A percentile compares a stretch with the other conserved stretches of the same genome.
phyloP scores from a whole-genome alignment of 1,284 basidiomycete genomes.

The Sporisorium reilianum region DNA sequence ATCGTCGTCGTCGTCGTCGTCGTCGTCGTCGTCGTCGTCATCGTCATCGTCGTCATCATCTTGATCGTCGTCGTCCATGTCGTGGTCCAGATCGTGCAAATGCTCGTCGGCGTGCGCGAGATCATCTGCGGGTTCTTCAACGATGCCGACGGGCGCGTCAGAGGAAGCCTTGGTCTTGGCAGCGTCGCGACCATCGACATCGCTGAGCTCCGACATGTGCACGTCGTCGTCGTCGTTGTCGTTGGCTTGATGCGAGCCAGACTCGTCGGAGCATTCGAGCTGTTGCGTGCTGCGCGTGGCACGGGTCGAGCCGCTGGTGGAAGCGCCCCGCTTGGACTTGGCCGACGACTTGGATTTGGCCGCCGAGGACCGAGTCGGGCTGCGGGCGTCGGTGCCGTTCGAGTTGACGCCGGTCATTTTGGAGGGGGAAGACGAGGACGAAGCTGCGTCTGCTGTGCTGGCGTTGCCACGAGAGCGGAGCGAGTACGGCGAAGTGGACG shows the following conservation, averaged over 20 bases:
- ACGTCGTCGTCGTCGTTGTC: conserved; percentile 24
- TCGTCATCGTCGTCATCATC: conserved; percentile 16
- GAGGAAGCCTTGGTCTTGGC: neutral
- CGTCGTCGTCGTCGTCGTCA: conserved; percentile 20
- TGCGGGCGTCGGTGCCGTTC: conserved; percentile 18
- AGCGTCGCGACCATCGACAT: conserved; percentile 9
- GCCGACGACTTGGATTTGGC: conserved; percentile 21
- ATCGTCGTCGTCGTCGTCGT: conserved; percentile 20
- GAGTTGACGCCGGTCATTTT: conserved; percentile 31
- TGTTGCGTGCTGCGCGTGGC: conserved; percentile 15
- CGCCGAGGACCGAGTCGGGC: conserved; percentile 19
- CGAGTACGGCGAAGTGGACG: conserved; percentile 29
- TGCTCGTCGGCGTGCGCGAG: conserved; percentile 14
- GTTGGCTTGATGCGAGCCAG: conserved; percentile 10
- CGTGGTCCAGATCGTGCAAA: conserved; percentile 15
- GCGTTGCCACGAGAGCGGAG: conserved; percentile 36
- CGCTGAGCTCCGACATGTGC: conserved; percentile 28
- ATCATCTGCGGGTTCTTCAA: conserved; percentile 18
- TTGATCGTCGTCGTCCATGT: conserved; percentile 3
- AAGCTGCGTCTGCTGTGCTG: conserved; percentile 1
- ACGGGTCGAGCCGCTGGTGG: conserved; percentile 22
- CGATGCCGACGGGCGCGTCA: conserved; percentile 15
- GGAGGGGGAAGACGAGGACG: conserved; percentile 12
- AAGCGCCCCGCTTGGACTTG: conserved; percentile 29
- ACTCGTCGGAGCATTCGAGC: conserved; percentile 33